phyloP scores from a whole-genome alignment of 1,139 yeast genomes.

The Zygosaccharomyces sapae region DNA sequence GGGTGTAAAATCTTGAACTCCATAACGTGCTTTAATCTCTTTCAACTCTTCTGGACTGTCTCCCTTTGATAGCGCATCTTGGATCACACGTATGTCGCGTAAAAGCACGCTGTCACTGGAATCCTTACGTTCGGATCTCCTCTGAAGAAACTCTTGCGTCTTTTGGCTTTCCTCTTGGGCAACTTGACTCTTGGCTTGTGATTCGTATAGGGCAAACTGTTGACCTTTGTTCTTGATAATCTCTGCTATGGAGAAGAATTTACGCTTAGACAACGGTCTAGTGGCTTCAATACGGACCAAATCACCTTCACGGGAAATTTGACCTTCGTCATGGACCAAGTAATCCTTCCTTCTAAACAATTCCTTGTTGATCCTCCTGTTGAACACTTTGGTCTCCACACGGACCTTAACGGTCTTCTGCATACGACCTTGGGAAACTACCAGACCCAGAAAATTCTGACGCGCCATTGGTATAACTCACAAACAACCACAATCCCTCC shows the following conservation, averaged over 20 bases:
- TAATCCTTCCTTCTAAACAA: conserved; percentile 75
- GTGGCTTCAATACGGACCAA: conserved; percentile 88
- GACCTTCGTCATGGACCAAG: conserved; percentile 90
- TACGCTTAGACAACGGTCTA: conserved; percentile 77
- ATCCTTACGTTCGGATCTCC: conserved; percentile 42
- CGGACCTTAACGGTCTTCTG: conserved; percentile 91
- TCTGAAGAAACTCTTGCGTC: conserved; percentile 46
- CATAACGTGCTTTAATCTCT: conserved; percentile 48
- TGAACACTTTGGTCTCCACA: conserved; percentile 67
- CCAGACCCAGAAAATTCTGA: conserved; percentile 88
- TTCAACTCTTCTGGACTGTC: conserved; percentile 43
- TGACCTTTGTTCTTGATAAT: conserved; percentile 86
- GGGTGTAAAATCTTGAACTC: conserved; percentile 60
- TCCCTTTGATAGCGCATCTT: conserved; percentile 31
- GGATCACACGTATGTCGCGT: conserved; percentile 32
- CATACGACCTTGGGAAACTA: conserved; percentile 94
- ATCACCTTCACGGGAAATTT: conserved; percentile 91
- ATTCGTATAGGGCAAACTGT: conserved; percentile 76
- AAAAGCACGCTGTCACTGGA: conserved; percentile 27
- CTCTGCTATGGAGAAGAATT: conserved; percentile 91
- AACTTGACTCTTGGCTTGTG: conserved; percentile 65
- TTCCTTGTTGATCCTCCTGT: conserved; percentile 69
- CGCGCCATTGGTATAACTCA: conserved; percentile 55
- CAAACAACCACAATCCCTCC: neutral
- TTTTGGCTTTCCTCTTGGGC: conserved; percentile 55